A percentile compares a stretch with the other conserved stretches of the same genome.
phyloP scores from a whole-genome alignment of 257 asterid species.

The Gentiana straminea region DNA sequence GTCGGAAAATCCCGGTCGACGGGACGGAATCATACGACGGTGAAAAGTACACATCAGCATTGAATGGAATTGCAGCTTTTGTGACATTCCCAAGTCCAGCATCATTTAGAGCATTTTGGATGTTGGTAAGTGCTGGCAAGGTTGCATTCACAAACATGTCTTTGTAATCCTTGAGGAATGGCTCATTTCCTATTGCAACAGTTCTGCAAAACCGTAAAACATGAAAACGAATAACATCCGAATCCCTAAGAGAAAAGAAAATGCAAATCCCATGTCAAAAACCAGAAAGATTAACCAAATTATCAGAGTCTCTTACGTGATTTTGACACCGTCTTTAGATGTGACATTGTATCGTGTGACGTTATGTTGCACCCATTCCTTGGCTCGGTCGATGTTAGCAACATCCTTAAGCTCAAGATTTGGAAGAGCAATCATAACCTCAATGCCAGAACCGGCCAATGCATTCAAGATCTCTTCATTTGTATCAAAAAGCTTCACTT shows the following conservation, averaged over 20 bases:
- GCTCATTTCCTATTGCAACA: slow-evolving; percentile 10
- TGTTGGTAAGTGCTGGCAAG: slow-evolving; percentile 10
- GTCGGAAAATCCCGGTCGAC: slow-evolving; percentile 2
- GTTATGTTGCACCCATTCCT: slow-evolving; percentile 23
- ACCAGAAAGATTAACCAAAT: no score
- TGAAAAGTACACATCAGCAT: slow-evolving; percentile 9
- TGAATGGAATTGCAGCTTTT: slow-evolving; percentile 7
- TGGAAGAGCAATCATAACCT: slow-evolving; percentile 29
- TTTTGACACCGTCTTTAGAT: slow-evolving; percentile 23
- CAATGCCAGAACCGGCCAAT: slow-evolving; percentile 37
- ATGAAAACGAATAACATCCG: no score
- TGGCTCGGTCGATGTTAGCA: slow-evolving; percentile 12
- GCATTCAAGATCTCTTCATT: slow-evolving; percentile 19
- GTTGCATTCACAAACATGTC: not conserved
- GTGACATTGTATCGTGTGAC: slow-evolving; percentile 19
- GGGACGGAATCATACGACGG: not conserved
- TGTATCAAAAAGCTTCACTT: slow-evolving; percentile 31
- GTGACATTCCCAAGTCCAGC: slow-evolving; percentile 4
- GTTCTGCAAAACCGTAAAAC: not conserved
- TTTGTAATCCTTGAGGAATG: slow-evolving; percentile 5
- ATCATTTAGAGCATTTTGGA: slow-evolving; percentile 10
- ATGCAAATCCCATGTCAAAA: no score
- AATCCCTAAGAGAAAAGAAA: no score
- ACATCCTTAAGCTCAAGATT: slow-evolving; percentile 15
- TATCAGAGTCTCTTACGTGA: slow-evolving; percentile 19